Conservation (phyloP, 129 eudicot species). For the Helianthus annuus region HanXRQr2.0-SUNRISE NC_035444.2:55936349-55936848, state of each 20-base stretch:
- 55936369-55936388: too few relatives aligned
- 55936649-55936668: too few relatives aligned
- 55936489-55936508: background rate
- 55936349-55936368: background rate
- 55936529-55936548: background rate
- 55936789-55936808: too few relatives aligned
- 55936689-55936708: background rate
- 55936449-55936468: background rate
- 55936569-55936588: too few relatives aligned
- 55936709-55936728: background rate
- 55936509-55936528: background rate
- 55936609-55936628: too few relatives aligned
- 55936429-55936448: background rate
- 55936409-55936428: background rate
- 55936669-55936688: too few relatives aligned
- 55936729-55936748: slow-evolving; percentile 20
- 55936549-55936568: background rate
- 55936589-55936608: too few relatives aligned
- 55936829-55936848: too few relatives aligned
- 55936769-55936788: background rate
- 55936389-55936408: slow-evolving; percentile 5
- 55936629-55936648: too few relatives aligned
- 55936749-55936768: slow-evolving; percentile 12
- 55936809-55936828: too few relatives aligned
- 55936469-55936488: background rate